phyloP scores from a whole-genome alignment of 2,329 filamentous ascomycete genomes.

The Fusarium longipes region DNA sequence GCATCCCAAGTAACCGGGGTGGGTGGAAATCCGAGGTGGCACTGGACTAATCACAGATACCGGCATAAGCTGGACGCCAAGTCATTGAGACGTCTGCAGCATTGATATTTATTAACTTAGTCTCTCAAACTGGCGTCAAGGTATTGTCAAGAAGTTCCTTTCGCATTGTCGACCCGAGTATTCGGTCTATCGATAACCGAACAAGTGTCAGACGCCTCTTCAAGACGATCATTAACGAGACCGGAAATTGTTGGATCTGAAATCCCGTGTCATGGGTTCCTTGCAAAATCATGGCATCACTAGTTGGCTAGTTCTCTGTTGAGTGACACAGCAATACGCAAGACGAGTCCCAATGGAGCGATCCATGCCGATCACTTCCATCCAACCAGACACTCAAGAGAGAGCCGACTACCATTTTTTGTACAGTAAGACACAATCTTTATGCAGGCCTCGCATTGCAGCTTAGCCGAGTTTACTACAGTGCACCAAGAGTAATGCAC shows the following conservation, averaged over 20 bases:
- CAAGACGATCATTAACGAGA: constrained; percentile 16
- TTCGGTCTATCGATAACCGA: constrained; percentile 3
- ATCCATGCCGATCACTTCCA: constrained; percentile 2
- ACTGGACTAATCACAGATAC: not conserved
- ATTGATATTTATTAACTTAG: constrained; percentile 7
- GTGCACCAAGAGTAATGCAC: not conserved
- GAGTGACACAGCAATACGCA: constrained; percentile 22
- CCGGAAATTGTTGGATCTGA: no score
- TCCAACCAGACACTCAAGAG: not conserved
- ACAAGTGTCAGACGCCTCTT: constrained; percentile 20
- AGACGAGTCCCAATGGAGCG: not conserved
- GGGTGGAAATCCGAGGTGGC: not conserved
- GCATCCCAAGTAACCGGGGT: not conserved
- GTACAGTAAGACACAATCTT: not conserved
- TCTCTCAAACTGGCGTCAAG: constrained; percentile 5
- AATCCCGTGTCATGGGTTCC: not conserved
- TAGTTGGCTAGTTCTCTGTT: constrained; percentile 9
- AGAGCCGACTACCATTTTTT: not conserved
- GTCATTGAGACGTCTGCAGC: constrained; percentile 5
- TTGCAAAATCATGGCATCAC: no score
- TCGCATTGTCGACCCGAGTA: not conserved
- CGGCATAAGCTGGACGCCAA: constrained; percentile 15
- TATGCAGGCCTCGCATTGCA: constrained; percentile 8
- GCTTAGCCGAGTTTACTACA: constrained; percentile 8
- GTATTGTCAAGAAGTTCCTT: not conserved